Evolutionary conservation across 352 stramenopile genomes (phyloP), one percentile per base, ranked within the genome.

Genomic region (Phytopythium chamaehyphon): DNA sequence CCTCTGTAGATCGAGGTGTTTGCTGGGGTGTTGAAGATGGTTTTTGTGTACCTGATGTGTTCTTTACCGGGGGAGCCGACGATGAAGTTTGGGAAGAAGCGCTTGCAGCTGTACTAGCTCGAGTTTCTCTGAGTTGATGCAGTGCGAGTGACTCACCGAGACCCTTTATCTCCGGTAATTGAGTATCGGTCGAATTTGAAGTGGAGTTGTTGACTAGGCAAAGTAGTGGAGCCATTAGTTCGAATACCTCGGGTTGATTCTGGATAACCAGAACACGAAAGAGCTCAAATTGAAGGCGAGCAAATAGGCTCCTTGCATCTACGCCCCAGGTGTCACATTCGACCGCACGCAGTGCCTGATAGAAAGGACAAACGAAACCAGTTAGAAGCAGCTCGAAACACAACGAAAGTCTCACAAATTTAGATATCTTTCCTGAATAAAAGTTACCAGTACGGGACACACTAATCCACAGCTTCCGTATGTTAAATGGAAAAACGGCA

Each of bases 401-500:
- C 37, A 42, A n/a, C 15, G 8, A 9, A 57, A 40, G 45, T 44
- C 35, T 43, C 15, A 48, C 38, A n/a, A n/a, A n/a, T n/a, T n/a
- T n/a, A n/a, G n/a, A n/a, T n/a, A n/a, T n/a, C n/a, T n/a, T n/a
- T n/a, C 74, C 65, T 88, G 63, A 22, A 86, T 80, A 18, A 76
- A 67, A 11, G 66, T 86, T 48, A 76, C 64, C 11, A 93, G 57
- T 8, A 73, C 57, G 16, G 71, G 57, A 26, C 86, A 88, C 0
- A 64, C 66, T 26, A 86, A 19, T 2, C 61, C 69, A 26, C 64
- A 58, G 24, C 63, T 67, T 12, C 64, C 55, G 18, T 69, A 66
- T 5, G 75, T 61, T 24, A 88, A 56, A 39, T 88, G 77, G 1
- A 90, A 55, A n/a, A 90, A 45, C 16, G 83, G 83, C 1, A 93